A percentile compares a stretch with the other conserved stretches of the same genome.
These are phyloP conservation scores for Nakaseomyces nivariensis DNA, from an alignment of 1,139 yeast species.

Conservation along the genomic window DNA sequence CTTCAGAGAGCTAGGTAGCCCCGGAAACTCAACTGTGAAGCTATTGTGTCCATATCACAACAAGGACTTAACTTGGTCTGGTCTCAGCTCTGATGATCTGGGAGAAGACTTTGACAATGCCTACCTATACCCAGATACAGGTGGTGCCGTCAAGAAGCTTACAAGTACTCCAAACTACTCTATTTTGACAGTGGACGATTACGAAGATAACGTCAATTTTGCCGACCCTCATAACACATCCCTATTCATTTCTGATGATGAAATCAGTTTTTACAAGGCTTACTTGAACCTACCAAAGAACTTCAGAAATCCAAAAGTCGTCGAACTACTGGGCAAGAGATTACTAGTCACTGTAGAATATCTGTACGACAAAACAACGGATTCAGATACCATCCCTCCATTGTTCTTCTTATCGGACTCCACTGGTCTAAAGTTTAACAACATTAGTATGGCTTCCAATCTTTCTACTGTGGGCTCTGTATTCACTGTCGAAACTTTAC, in stretches of 20 bases:
- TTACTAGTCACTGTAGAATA: background rate
- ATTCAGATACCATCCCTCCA: background rate
- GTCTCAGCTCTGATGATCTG: background rate
- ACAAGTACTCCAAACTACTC: background rate
- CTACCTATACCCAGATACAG: background rate
- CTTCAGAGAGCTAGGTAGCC: background rate
- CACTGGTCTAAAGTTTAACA: background rate
- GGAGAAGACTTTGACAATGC: background rate
- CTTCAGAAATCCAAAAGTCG: background rate
- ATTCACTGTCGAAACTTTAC: background rate
- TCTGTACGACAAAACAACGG: too few relatives aligned
- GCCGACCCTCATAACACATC: background rate
- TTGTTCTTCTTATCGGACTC: background rate
- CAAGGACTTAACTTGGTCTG: background rate
- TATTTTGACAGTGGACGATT: background rate
- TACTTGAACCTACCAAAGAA: background rate
- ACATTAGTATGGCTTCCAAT: background rate
- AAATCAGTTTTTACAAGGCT: background rate
- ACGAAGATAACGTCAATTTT: background rate
- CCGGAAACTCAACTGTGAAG: background rate
- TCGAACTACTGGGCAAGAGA: background rate
- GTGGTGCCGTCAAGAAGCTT: background rate
- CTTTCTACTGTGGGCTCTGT: background rate
- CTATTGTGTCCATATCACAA: background rate
- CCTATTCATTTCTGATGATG: background rate